Base-by-base conservation (phyloP, 805 yeast species). In the Candida ascalaphidarum region DNA sequence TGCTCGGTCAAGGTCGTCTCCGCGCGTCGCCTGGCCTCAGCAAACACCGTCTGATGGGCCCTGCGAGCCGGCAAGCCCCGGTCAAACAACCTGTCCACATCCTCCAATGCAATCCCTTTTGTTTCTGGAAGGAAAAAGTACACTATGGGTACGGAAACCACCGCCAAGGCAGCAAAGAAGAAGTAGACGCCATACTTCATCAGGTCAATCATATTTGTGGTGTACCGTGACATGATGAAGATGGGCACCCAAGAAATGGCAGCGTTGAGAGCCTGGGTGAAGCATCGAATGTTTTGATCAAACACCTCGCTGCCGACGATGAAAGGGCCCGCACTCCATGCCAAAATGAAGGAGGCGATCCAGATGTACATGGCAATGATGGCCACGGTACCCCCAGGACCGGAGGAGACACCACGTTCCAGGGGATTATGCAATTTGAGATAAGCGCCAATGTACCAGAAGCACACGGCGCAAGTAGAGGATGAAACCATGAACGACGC, bases 311-410 rank as follows among this genome's bases (percentile, higher is more conserved):
- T 35, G 3, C 65, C 64, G 21, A 57, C 55, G 14, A 59, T 62
- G 38, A 53, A 59, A 5, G 64, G 65, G 13, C 62, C 62, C 1
- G 59, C 62, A 5, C 59, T 52, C 65, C 64, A 58, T 5, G 61
- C 62, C 22, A 50, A 42, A 14, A 58, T 58, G 28, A 58, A 59
- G 3, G 61, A 52, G 5, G 62, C 64, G 17, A 58, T 55, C 64
- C 64, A 59, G 21, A 59, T 41, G 37, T 58, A 59, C 62, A 59
- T 57, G 50, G 56, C 42, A n/a, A 43, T 61, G 31, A 57, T 52
- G 12, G 63, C 63, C 7, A 58, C 60, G 15, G 46, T 52, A 21
- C 60, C 65, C 2, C 60, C 65, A 15, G 59, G 61, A 12, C 61
- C 62, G 7, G 60, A 55, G 17, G 30, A 41, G 14, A 33, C 41